Evolutionary conservation across 2,329 filamentous ascomycete species (phyloP).

Genomic region (Penicillium concentricum): DNA sequence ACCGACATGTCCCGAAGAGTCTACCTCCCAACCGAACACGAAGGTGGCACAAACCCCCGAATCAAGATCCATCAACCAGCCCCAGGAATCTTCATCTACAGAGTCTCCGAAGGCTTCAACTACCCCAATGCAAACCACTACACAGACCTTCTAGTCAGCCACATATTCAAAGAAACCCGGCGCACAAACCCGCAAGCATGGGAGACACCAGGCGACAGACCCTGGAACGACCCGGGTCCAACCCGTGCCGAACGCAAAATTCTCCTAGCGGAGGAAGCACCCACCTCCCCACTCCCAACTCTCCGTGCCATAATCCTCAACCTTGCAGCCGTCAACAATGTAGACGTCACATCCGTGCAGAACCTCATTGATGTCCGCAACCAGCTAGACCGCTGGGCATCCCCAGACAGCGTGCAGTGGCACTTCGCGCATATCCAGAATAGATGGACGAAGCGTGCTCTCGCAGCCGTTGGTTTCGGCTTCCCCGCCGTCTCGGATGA

Average conservation of each 20-base stretch:
- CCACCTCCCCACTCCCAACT: constrained; percentile 56
- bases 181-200: constrained; percentile 69
- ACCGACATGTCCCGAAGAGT: constrained; percentile 39
- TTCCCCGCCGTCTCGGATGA: constrained; percentile 53
- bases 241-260: constrained; percentile 42
- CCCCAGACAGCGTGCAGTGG: constrained; percentile 81
- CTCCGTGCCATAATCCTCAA: constrained; percentile 85
- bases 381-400: constrained; percentile 79
- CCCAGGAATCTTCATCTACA: constrained; percentile 88
- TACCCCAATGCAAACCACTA: constrained; percentile 88
- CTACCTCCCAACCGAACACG: constrained; percentile 79
- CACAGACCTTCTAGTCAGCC: constrained; percentile 69
- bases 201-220: constrained; percentile 67
- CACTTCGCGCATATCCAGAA: constrained; percentile 86
- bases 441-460: constrained; percentile 84
- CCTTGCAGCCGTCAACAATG: constrained; percentile 84
- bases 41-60: constrained; percentile 81
- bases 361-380: constrained; percentile 87
- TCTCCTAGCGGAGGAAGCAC: constrained; percentile 43
- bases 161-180: constrained; percentile 67
- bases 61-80: constrained; percentile 74
- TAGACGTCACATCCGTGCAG: constrained; percentile 86
- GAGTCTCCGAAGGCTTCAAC: constrained; percentile 87
- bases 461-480: constrained; percentile 81
- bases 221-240: constrained; percentile 89